Evolutionary conservation across 2,329 filamentous ascomycete species (phyloP).

Genomic region (Fusarium verrucosum): DNA sequence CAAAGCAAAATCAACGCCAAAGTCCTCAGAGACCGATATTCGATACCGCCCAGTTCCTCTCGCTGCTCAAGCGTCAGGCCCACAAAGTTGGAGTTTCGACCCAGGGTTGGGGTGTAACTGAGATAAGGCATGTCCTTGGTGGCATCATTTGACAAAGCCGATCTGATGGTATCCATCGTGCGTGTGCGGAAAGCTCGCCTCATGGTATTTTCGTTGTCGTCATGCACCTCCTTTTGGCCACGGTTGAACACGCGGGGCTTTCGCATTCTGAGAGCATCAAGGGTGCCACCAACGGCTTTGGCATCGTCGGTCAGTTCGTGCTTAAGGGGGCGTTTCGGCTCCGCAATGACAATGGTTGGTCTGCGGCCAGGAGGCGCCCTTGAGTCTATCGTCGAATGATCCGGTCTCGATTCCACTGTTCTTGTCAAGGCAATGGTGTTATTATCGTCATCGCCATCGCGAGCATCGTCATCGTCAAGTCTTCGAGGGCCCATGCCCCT

Average conservation of each 20-base stretch:
- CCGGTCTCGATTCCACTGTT: slow-evolving; percentile 42
- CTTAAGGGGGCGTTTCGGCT: slow-evolving; percentile 58
- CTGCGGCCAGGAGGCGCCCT: slow-evolving; percentile 51
- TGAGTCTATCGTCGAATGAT: slow-evolving; percentile 35
- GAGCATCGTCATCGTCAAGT: slow-evolving; percentile 54
- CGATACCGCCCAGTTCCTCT: slow-evolving; percentile 94
- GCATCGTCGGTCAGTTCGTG: slow-evolving; percentile 55
- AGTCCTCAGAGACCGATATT: slow-evolving; percentile 91
- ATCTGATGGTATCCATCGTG: slow-evolving; percentile 68
- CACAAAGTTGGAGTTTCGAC: slow-evolving; percentile 91
- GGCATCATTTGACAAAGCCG: slow-evolving; percentile 63
- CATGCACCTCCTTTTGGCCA: slow-evolving; percentile 52
- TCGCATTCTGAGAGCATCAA: slow-evolving; percentile 56
- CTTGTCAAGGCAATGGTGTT: slow-evolving; percentile 45
- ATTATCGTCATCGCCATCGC: slow-evolving; percentile 50
- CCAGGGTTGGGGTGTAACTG: slow-evolving; percentile 92
- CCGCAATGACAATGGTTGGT: slow-evolving; percentile 73
- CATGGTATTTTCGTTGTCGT: slow-evolving; percentile 47
- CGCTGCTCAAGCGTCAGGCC: slow-evolving; percentile 89
- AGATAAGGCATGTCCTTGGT: slow-evolving; percentile 82
- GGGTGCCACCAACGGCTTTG: slow-evolving; percentile 52
- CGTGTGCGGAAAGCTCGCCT: slow-evolving; percentile 51
- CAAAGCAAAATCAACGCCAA: slow-evolving; percentile 78
- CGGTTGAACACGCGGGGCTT: slow-evolving; percentile 54
- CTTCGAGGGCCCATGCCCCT: slow-evolving; percentile 75